These are phyloP conservation scores for Suaeda aralocaspica DNA, from an alignment of 148 eudicot species.

Conservation along the genomic window DNA sequence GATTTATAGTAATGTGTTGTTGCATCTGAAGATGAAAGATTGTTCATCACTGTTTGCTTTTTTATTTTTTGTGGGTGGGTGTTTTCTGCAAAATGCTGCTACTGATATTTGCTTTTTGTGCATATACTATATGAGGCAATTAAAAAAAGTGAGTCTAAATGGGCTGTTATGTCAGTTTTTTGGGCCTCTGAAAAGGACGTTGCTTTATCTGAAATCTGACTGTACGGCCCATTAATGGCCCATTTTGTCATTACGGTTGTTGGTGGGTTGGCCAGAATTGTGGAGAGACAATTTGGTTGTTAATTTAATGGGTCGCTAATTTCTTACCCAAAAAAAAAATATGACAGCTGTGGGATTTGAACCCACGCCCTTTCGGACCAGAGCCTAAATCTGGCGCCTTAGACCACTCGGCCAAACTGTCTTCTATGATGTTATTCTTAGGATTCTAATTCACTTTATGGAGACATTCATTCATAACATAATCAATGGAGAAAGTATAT, in stretches of 20 bases:
- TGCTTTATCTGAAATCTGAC: background rate
- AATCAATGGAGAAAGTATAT: too few relatives aligned
- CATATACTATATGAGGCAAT: background rate
- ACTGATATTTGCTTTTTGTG: background rate
- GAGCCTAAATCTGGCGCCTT: constrained; percentile 64
- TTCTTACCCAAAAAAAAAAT: too few relatives aligned
- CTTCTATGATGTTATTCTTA: background rate
- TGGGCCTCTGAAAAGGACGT: background rate
- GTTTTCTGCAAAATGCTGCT: background rate
- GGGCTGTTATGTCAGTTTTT: constrained; percentile 1
- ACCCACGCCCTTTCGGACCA: constrained; percentile 77
- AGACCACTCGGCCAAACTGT: constrained; percentile 62
- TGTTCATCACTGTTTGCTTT: constrained; percentile 33
- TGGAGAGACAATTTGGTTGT: too few relatives aligned
- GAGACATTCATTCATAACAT: too few relatives aligned
- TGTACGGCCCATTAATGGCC: background rate
- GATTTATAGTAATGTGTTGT: constrained; percentile 23
- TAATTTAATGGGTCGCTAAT: too few relatives aligned
- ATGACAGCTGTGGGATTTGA: constrained; percentile 83
- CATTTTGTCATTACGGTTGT: background rate
- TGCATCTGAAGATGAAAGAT: constrained; percentile 14
- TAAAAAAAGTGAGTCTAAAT: background rate
- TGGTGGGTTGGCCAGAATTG: background rate
- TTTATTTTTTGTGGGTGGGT: background rate
- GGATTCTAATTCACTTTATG: too few relatives aligned